A percentile compares a stretch with the other conserved stretches of the same genome.
phyloP scores from a whole-genome alignment of 805 yeast genomes.

The Myxozyma kluyveri region DNA sequence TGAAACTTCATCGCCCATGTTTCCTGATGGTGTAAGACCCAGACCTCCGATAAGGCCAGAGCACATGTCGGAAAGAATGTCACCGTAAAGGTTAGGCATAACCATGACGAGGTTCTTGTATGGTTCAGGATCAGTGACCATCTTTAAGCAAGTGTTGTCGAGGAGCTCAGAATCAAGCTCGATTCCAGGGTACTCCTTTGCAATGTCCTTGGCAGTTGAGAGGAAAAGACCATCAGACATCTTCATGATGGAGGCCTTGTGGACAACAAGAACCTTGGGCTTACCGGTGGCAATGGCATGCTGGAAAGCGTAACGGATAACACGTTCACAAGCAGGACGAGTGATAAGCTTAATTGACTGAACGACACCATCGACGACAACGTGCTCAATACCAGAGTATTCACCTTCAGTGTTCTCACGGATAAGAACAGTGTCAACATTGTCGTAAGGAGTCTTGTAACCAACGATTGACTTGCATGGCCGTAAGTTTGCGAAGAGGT shows the following conservation, averaged over 20 bases:
- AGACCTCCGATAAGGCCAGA: constrained; percentile 98
- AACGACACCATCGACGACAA: constrained; percentile 96
- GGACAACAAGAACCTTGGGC: constrained; percentile 89
- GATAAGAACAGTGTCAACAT: constrained; percentile 91
- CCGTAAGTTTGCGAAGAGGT: constrained; percentile 93
- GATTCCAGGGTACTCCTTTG: constrained; percentile 88
- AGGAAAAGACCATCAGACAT: constrained; percentile 96
- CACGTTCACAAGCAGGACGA: constrained; percentile 93
- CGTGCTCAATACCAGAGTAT: constrained; percentile 98
- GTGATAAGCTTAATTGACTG: constrained; percentile 97
- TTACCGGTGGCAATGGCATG: constrained; percentile 86
- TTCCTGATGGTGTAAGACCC: constrained; percentile 98
- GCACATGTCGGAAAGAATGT: constrained; percentile 95
- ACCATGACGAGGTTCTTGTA: constrained; percentile 91
- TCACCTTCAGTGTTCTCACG: constrained; percentile 99
- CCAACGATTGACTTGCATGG: constrained; percentile 94
- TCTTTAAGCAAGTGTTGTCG: constrained; percentile 90
- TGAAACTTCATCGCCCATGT: constrained; percentile 97
- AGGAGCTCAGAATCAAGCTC: constrained; percentile 79
- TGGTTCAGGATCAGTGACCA: constrained; percentile 80
- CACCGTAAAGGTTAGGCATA: constrained; percentile 99
- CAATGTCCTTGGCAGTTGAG: constrained; percentile 83
- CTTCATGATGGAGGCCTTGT: constrained; percentile 98
- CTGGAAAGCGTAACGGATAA: constrained; percentile 94
- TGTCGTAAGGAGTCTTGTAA: constrained; percentile 82